Evolutionary conservation across 805 yeast genomes (phyloP).

Genomic region (Yarrowia bubula): DNA sequence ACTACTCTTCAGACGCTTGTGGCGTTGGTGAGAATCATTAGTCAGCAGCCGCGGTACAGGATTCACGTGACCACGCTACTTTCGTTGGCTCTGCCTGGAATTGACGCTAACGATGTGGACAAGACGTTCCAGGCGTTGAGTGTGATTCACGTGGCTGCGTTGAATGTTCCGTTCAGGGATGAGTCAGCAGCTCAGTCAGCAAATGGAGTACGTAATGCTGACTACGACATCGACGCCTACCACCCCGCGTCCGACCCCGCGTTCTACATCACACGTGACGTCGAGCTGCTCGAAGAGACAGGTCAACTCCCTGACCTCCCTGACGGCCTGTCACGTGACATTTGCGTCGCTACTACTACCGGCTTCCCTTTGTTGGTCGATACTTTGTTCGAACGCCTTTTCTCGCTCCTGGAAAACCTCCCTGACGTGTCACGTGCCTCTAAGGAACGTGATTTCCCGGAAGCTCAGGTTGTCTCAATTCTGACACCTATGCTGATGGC

Average conservation of each 20-base stretch:
- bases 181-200: slow-evolving; percentile 42
- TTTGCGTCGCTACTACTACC: slow-evolving; percentile 70
- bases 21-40: slow-evolving; percentile 65
- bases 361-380: slow-evolving; percentile 62
- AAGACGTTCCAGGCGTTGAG: slow-evolving; percentile 69
- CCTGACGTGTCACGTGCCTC: slow-evolving; percentile 55
- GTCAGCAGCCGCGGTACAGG: slow-evolving; percentile 59
- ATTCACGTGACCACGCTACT: slow-evolving; percentile 77
- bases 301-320: not conserved
- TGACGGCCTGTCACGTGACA: slow-evolving; percentile 42
- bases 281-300: slow-evolving; percentile 49
- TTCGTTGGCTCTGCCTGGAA: slow-evolving; percentile 68
- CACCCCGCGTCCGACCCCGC: slow-evolving; percentile 6
- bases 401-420: slow-evolving; percentile 63
- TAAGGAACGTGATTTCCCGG: slow-evolving; percentile 45
- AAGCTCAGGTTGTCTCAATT: slow-evolving; percentile 46
- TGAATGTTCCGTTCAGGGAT: slow-evolving; percentile 67
- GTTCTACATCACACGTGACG: slow-evolving; percentile 59
- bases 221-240: not conserved
- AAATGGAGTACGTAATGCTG: slow-evolving; percentile 33
- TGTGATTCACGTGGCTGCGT: slow-evolving; percentile 65
- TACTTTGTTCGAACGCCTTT: slow-evolving; percentile 56
- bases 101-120: slow-evolving; percentile 81
- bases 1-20: slow-evolving; percentile 69
- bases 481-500: slow-evolving; percentile 43